Evolutionary conservation across 495 filamentous ascomycete species (phyloP), one percentile per base, ranked within the genome.

Genomic region (Penicillium crystallinum): DNA sequence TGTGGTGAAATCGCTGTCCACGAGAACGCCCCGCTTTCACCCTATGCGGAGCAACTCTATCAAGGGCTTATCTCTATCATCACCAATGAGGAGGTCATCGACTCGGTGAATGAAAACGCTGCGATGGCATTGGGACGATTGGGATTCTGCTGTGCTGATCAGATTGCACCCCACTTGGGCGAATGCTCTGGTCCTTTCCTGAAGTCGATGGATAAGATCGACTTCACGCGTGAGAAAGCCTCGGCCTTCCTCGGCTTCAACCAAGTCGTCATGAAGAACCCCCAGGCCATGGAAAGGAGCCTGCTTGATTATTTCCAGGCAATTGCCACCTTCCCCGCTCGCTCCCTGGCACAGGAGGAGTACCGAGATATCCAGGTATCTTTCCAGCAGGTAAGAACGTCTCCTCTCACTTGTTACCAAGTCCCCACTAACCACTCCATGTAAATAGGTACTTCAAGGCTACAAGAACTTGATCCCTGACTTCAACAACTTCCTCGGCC

Each of bases 161-260:
- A 84, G 31, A 77, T 97, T 35, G 89, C 91, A 0, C 87, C 90
- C 9, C 86, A 88, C 35, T 79, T 99, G n/a, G 75, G 81, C 30
- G 83, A 79, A 36, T 95, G 92, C 54, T 90, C 91, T 2, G 79
- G 82, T 9, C 80, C 84, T 4, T 97, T 97, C 71, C 69, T 99
- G 36, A 78, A 77, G 38, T 83, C 88, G 0, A 91, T 97, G 74
- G 78, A 80, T 50, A 87, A 88, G 49, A 87, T 97, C 35, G 86
- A 90, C 40, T 86, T 87, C 58, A 92, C 91, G 10, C 88, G 95
- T 48, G 93, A 99, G 72, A 98, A 97, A 73, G 90, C 87, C 0
- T 90, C 91, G 15, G 92, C 95, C 2, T 87, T 97, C 68, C 80
- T 89, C 55, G 93, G 93, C 0, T 96, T 98, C 73, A 86, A 86